phyloP scores from a whole-genome alignment of 75 land plant species.

The Pinus tabuliformis region DNA sequence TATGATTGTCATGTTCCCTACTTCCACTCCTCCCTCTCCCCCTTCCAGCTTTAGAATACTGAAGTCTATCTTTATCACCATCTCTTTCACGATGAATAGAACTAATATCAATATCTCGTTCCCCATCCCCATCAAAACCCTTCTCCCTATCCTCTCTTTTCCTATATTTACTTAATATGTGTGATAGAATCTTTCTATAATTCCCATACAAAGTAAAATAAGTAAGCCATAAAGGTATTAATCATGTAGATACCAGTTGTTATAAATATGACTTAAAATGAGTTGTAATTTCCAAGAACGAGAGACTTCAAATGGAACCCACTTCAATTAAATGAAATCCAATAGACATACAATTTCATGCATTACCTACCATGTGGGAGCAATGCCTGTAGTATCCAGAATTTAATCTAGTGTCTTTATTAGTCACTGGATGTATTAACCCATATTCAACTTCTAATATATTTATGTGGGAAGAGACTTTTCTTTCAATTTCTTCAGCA shows the following conservation, averaged over 20 bases:
- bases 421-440: slow-evolving; percentile 7
- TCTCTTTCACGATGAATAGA: slow-evolving; percentile 4
- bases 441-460: too few species aligned
- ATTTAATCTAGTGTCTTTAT: slow-evolving; percentile 15
- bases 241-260: not conserved
- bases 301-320: not conserved
- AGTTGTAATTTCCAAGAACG: not conserved
- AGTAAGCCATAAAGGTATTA: not conserved
- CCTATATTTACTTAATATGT: too few species aligned
- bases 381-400: slow-evolving; percentile 4
- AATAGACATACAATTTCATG: slow-evolving; percentile 1
- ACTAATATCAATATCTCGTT: slow-evolving; percentile 2
- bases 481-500: too few species aligned
- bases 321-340: not conserved
- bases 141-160: too few species aligned
- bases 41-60: slow-evolving; percentile 13
- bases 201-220: not conserved
- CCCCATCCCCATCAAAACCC: too few species aligned
- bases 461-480: too few species aligned
- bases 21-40: slow-evolving; percentile 31
- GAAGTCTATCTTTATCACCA: slow-evolving; percentile 8
- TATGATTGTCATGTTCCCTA: slow-evolving; percentile 14
- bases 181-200: too few species aligned
- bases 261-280: not conserved
- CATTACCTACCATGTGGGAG: slow-evolving; percentile 6